These are phyloP conservation scores for Breynia disticha DNA, from an alignment of 441 rosid species.

Conservation along the genomic window DNA sequence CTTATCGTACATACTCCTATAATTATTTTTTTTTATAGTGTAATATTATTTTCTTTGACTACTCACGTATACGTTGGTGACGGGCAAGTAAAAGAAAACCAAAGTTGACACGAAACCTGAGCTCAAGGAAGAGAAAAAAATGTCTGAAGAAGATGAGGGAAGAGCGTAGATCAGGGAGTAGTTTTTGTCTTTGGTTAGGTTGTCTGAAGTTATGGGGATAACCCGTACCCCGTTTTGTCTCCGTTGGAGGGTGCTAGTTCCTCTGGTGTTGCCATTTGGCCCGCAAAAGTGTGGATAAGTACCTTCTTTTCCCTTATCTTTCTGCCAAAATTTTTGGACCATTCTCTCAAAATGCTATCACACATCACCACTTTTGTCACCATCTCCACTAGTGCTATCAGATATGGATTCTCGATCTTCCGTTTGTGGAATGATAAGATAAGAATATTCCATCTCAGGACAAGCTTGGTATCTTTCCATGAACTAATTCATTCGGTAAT, in stretches of 20 bases:
- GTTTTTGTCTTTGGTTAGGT: background rate
- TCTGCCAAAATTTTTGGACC: background rate
- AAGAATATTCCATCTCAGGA: slow-evolving; percentile 1
- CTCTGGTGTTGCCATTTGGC: slow-evolving; percentile 18
- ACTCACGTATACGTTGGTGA: too few species aligned
- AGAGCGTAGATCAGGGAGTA: slow-evolving; percentile 1
- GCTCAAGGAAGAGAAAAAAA: slow-evolving; percentile 16
- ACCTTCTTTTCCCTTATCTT: background rate
- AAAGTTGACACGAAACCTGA: slow-evolving; percentile 25
- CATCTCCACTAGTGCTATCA: background rate
- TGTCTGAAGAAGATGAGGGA: slow-evolving; percentile 10
- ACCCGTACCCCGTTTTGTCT: slow-evolving; percentile 15
- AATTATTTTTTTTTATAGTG: too few species aligned
- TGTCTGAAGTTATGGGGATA: background rate
- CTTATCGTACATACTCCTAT: too few species aligned
- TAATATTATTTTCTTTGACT: too few species aligned
- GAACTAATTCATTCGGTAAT: background rate
- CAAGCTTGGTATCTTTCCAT: background rate
- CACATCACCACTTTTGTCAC: background rate
- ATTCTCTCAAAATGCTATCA: slow-evolving; percentile 8
- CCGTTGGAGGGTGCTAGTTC: slow-evolving; percentile 21
- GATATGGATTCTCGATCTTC: slow-evolving; percentile 4
- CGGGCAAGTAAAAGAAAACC: background rate
- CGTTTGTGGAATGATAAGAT: background rate
- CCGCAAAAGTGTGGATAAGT: background rate